Evolutionary conservation across 2,329 filamentous ascomycete species (phyloP), one percentile per base, ranked within the genome.

Genomic region (Penicillium verrucosum): DNA sequence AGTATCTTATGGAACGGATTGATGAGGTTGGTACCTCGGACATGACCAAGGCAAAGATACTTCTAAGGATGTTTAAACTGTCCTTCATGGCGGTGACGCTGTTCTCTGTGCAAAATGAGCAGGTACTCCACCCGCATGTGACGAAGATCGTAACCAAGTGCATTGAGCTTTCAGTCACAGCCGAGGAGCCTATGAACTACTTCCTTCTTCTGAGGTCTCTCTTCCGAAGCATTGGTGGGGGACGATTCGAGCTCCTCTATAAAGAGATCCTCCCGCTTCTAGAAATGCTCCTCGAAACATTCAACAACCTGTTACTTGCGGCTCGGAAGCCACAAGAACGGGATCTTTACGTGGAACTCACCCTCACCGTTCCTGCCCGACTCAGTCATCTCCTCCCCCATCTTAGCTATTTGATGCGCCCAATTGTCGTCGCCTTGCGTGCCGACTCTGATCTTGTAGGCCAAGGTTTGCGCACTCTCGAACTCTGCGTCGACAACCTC

Each of bases 71-170:
- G 50, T 99, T 97, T 79, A 99, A 99, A 76, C 78, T 99, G 49
- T 96, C 93, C 0, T 99, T 99, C 74, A 99, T 99, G 94, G 95
- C 95, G 0, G 94, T 99, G 38, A 99, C 94, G 0, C 81, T 99
- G 1, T 99, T 99, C 73, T 92, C 92, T 0, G 82, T 85, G 9
- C 92, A 97, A 70, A 99, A 99, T 67, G 94, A 99, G 75, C 89
- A 94, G 70, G 92, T 99, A 2, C 81, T 99, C 14, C 81, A 97
- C 51, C 95, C 95, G 0, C 94, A 99, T 72, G 93, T 99, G 49
- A 92, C 95, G 53, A 95, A 95, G 71, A 96, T 99, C 62, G 91
- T 99, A 59, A 97, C 93, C 12, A 92, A 96, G 74, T 97, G 93
- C 9, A 97, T 99, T 60, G 91, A 97, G 74, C 80, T 97, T 37